Conservation (phyloP, 306 rosid genomes). For the Fragaria vesca region DNA sequence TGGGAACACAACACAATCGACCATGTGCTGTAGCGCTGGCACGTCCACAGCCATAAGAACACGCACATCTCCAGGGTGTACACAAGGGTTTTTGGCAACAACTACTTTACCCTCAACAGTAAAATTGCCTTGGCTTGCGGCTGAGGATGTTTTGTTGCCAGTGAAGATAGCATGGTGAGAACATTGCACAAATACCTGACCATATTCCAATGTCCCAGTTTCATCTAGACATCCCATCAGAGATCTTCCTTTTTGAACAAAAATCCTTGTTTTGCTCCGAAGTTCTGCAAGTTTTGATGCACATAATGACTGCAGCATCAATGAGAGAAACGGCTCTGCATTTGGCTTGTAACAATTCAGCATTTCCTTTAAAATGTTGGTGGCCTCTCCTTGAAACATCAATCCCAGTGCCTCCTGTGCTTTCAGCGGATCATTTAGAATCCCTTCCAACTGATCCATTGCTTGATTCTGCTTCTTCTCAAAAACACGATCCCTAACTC, state of each 20-base stretch:
- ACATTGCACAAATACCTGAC: conserved; percentile 40
- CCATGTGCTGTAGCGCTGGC: conserved; percentile 38
- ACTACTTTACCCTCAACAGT: conserved; percentile 24
- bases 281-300: conserved; percentile 34
- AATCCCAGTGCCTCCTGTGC: conserved; percentile 32
- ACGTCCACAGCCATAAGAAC: conserved; percentile 38
- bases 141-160: neutral
- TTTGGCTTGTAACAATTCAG: conserved; percentile 33
- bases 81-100: conserved; percentile 46
- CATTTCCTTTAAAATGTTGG: conserved; percentile 33
- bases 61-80: conserved; percentile 44
- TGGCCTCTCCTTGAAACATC: conserved; percentile 34
- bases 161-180: conserved; percentile 11
- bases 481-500: conserved; percentile 30
- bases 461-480: conserved; percentile 24
- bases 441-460: conserved; percentile 23
- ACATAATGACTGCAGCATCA: conserved; percentile 37
- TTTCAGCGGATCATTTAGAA: conserved; percentile 28
- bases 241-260: conserved; percentile 34
- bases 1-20: conserved; percentile 49
- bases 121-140: conserved; percentile 6
- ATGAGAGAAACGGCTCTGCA: conserved; percentile 40
- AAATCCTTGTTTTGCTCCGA: conserved; percentile 28
- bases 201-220: conserved; percentile 39
- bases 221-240: conserved; percentile 54